Conservation (phyloP, 1,284 basidiomycete genomes). For the Ustilago tritici region DNA sequence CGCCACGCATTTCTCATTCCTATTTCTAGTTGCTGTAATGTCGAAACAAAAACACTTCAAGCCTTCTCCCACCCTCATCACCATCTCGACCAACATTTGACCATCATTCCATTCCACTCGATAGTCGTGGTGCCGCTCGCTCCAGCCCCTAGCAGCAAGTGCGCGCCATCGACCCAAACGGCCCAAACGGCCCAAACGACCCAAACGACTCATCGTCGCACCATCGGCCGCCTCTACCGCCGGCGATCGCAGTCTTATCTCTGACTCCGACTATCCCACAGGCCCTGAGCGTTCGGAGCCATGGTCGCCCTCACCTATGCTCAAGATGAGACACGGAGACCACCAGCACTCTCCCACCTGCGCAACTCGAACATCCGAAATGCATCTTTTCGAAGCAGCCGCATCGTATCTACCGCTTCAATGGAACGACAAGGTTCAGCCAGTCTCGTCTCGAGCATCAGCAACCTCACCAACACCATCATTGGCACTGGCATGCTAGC, state of each 20-base stretch:
- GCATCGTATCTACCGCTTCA: conserved; percentile 43
- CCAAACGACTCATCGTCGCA: not conserved
- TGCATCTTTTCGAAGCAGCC: conserved; percentile 10
- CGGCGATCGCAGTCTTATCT: not conserved
- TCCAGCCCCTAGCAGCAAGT: not conserved
- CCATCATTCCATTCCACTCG: not conserved
- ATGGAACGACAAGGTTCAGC: conserved; percentile 41
- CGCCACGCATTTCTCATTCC: not conserved
- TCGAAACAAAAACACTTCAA: not conserved
- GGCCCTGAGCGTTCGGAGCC: not conserved
- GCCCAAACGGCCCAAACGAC: no score
- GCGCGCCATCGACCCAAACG: not conserved
- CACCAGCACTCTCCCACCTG: conserved; percentile 10
- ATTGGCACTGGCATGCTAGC: conserved; percentile 68
- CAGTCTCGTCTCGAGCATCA: conserved; percentile 58
- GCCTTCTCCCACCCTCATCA: conserved; percentile 7
- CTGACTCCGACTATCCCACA: no score
- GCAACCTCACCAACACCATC: conserved; percentile 69
- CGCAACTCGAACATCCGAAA: conserved; percentile 10
- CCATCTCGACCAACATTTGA: conserved; percentile 7
- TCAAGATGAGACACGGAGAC: conserved; percentile 26
- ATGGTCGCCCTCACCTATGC: conserved; percentile 42
- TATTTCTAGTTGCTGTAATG: not conserved
- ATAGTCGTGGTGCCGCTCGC: conserved; percentile 8
- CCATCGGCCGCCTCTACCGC: not conserved